Percentiles rank a stretch among this genome's conserved stretches.
These are phyloP conservation scores for Solioccasus polychromus DNA, from an alignment of 768 basidiomycete species.

Conservation along the genomic window DNA sequence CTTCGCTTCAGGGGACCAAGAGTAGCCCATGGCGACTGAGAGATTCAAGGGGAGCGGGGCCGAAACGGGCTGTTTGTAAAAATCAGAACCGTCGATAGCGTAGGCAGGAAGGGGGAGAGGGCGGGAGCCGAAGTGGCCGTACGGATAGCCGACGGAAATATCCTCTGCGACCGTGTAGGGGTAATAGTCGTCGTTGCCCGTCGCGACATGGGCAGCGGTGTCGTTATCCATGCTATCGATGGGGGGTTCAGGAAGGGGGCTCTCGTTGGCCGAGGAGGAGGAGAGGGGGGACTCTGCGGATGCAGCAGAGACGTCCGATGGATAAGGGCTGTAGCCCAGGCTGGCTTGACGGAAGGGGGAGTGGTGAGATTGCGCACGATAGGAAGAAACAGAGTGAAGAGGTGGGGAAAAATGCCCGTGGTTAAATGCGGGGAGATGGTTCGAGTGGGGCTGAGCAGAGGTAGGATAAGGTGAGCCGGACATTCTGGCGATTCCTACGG, in stretches of 20 bases:
- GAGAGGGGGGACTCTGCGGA: conserved; percentile 40
- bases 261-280: conserved; percentile 37
- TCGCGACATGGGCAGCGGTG: conserved; percentile 22
- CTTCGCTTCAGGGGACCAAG: conserved; percentile 31
- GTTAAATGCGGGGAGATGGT: conserved; percentile 11
- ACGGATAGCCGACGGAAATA: conserved; percentile 19
- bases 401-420: conserved; percentile 22
- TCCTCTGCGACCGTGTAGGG: conserved; percentile 28
- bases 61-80: conserved; percentile 33
- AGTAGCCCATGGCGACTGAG: conserved; percentile 32
- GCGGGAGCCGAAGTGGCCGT: conserved; percentile 21
- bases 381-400: conserved; percentile 15
- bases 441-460: conserved; percentile 17
- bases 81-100: conserved; percentile 20
- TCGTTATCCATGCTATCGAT: conserved; percentile 35
- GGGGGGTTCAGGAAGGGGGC: conserved; percentile 38
- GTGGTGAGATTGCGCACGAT: conserved; percentile 16
- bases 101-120: conserved; percentile 24
- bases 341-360: conserved; percentile 14
- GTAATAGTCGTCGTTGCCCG: conserved; percentile 28
- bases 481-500: conserved; percentile 21
- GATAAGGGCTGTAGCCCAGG: conserved; percentile 35
- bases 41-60: conserved; percentile 32
- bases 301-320: conserved; percentile 35
- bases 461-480: conserved; percentile 21